Conservation (phyloP, 179 eudicot species). For the Silene coronaria region DNA sequence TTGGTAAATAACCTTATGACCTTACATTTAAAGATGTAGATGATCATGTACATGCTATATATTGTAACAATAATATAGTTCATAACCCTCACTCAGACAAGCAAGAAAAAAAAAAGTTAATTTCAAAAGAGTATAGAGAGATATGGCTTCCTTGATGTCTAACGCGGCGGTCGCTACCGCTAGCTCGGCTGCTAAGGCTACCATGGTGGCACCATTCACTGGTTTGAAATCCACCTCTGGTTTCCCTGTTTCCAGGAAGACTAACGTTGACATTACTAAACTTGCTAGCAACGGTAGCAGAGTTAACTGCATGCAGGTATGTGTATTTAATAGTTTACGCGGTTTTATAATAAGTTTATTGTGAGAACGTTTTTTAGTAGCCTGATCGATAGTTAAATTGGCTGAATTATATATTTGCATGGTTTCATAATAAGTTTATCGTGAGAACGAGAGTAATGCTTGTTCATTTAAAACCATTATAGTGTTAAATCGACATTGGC, state of each 20-base stretch:
- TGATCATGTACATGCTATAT: constrained; percentile 6
- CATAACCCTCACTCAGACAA: constrained; percentile 9
- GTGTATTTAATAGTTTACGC: background rate
- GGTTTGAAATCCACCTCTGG: constrained; percentile 36
- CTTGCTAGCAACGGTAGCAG: constrained; percentile 38
- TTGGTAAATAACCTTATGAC: background rate
- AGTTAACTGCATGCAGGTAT: constrained; percentile 44
- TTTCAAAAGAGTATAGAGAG: no score
- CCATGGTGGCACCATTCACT: constrained; percentile 29
- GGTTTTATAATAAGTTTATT: no score
- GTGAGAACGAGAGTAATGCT: no score
- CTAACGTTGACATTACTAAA: constrained; percentile 20
- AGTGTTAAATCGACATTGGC: no score
- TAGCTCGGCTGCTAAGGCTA: constrained; percentile 24
- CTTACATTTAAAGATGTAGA: background rate
- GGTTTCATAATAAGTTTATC: background rate
- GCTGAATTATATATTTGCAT: no score
- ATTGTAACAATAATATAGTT: background rate
- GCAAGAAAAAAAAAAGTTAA: background rate
- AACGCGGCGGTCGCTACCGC: constrained; percentile 27
- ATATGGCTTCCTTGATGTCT: constrained; percentile 34
- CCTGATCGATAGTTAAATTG: no score
- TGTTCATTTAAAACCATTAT: no score
- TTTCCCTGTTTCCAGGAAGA: constrained; percentile 31
- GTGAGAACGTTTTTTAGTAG: background rate